phyloP scores from a whole-genome alignment of 2,329 filamentous ascomycete genomes.

The Alternaria atra region DNA sequence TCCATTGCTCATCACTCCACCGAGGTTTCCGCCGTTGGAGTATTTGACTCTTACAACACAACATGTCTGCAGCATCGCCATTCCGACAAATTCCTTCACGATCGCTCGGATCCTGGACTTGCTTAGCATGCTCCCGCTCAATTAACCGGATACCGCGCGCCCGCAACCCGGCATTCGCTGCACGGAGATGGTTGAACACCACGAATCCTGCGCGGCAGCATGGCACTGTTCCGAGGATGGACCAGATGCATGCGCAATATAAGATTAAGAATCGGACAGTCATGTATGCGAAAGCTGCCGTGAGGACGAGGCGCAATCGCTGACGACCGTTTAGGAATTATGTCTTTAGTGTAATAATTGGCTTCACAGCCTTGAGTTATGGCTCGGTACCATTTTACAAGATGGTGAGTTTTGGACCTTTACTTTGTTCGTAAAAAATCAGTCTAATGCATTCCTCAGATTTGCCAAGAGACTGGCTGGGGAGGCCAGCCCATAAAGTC shows the following conservation, averaged over 20 bases:
- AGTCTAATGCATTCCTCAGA: constrained; percentile 57
- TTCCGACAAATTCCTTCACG: constrained; percentile 30
- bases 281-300: constrained; percentile 56
- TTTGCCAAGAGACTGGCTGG: constrained; percentile 88
- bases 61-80: constrained; percentile 41
- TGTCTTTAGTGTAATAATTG: constrained; percentile 77
- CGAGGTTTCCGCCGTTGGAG: constrained; percentile 10
- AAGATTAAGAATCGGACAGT: constrained; percentile 73
- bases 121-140: constrained; percentile 48
- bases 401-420: constrained; percentile 65
- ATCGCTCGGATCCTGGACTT: constrained; percentile 47
- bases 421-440: background rate
- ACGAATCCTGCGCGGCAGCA: constrained; percentile 39
- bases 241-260: constrained; percentile 70
- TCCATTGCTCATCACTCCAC: constrained; percentile 39
- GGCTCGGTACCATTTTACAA: constrained; percentile 88
- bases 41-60: constrained; percentile 13
- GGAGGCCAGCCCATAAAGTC: constrained; percentile 91
- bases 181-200: constrained; percentile 46
- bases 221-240: constrained; percentile 65
- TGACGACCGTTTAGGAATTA: constrained; percentile 66
- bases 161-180: constrained; percentile 26
- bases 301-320: background rate
- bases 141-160: constrained; percentile 25
- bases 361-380: constrained; percentile 81